These are phyloP conservation scores for Macrocybe gigantea DNA, from an alignment of 768 basidiomycete species.

Conservation along the genomic window DNA sequence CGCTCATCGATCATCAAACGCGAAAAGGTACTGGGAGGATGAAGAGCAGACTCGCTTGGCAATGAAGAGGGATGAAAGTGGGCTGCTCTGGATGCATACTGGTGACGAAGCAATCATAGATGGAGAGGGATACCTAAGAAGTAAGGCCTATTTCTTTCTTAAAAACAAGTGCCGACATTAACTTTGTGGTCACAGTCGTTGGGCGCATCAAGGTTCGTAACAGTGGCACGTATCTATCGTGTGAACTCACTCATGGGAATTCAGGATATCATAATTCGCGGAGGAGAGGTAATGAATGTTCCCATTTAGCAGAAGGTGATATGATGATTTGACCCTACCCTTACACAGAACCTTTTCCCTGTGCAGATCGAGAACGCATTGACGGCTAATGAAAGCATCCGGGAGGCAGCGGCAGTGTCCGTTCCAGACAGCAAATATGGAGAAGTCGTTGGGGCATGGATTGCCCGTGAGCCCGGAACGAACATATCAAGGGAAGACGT, in stretches of 20 bases:
- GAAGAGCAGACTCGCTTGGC: conserved; percentile 57
- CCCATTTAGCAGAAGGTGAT: background rate
- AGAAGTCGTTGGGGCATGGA: conserved; percentile 80
- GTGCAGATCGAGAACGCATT: conserved; percentile 80
- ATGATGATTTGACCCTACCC: background rate
- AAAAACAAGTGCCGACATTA: background rate
- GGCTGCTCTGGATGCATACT: conserved; percentile 75
- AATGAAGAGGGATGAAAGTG: conserved; percentile 49
- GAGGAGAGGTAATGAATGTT: conserved; percentile 56
- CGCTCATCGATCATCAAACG: background rate
- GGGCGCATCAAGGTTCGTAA: conserved; percentile 62
- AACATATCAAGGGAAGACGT: conserved; percentile 46
- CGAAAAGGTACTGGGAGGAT: conserved; percentile 68
- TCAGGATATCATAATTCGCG: conserved; percentile 81
- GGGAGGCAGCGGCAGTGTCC: conserved; percentile 69
- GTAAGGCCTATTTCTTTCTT: conserved; percentile 32
- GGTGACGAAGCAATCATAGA: conserved; percentile 82
- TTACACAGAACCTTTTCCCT: conserved; percentile 69
- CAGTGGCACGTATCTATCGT: conserved; percentile 1
- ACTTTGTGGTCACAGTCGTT: conserved; percentile 44
- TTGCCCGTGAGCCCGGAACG: conserved; percentile 44
- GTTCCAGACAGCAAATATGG: conserved; percentile 67
- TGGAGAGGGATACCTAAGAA: conserved; percentile 69
- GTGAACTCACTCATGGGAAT: background rate
- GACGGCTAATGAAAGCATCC: conserved; percentile 46